Evolutionary conservation across 495 filamentous ascomycete genomes (phyloP), one percentile per base, ranked within the genome.

Genomic region (Tuber indicum): DNA sequence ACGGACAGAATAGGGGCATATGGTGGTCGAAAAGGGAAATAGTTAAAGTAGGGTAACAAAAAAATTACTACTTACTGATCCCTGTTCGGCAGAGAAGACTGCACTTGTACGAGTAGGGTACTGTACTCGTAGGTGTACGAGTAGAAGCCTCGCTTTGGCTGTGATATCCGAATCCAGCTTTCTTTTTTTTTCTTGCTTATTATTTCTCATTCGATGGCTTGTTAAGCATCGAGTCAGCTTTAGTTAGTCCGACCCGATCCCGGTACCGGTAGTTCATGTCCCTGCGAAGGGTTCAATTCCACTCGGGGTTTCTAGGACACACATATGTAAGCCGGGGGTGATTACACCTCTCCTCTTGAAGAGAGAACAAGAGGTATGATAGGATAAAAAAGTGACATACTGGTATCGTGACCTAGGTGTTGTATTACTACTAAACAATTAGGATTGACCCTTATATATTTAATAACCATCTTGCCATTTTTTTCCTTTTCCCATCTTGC

Each of bases 141-240:
- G 39, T 41, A 41, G 39, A 10, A 66, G 6, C 58, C 58, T 66
- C 58, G 10, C 58, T 36, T 66, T 36, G 58, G 58, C 9, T 66
- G 26, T 66, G 1, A 36, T 66, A 26, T 66, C 58, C 58, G 58
- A 66, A 36, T 66, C 58, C 26, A 66, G 58, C 14, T 2, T 41
- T 41, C 39, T 41, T 41, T 52, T 23, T 23, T 10, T n/a, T 36
- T 32, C 14, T 17, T 66, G 58, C 58, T 66, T 66, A 66, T 66
- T 16, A 66, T 66, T 36, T 26, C 58, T 66, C 58, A 19, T 66
- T 66, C 14, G 17, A 66, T 66, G 26, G 58, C 32, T 66, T 66
- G 26, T 36, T 66, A 66, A 66, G 58, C 58, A 66, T 66, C 26
- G 58, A 36, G 58, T 66, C 58, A 66, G 58, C 58, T 66, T 66